Evolutionary conservation across 2,329 filamentous ascomycete genomes (phyloP), one percentile per base, ranked within the genome.

Genomic region (Botrytis medusae): DNA sequence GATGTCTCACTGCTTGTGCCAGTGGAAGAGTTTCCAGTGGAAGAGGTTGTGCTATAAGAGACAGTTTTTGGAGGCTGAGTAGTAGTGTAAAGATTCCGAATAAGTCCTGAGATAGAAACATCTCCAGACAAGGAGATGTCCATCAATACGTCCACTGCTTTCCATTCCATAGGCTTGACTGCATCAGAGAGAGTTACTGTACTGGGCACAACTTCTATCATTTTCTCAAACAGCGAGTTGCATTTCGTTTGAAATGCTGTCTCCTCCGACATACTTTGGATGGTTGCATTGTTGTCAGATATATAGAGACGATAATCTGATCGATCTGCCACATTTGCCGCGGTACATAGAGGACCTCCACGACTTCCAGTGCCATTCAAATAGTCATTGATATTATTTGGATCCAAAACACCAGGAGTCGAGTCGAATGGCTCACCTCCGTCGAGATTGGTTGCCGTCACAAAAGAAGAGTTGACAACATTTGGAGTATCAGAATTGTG

Each of bases 191-290:
- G 83, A 0, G 81, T 81, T 10, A 88, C 86, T 2, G 82, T 82
- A 4, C 79, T 78, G 2, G 88, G 88, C 0, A 90, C 87, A 2
- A 86, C 84, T 18, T 90, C 86, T 73, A 90, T 87, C 88, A 90
- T 87, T 77, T 86, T 87, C 78, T 88, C 85, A 51, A 90, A 81
- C 7, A 90, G 82, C 8, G 78, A 81, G 74, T 83, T 82, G 79
- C 88, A 90, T 34, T 83, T 82, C 40, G 78, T 81, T 40, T 81
- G 79, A 80, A 88, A 90, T 16, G 78, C 80, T 0, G 81, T 75
- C 0, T 83, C 77, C 57, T 85, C 82, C 6, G 83, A 78, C 81
- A 90, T 78, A 2, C 82, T 80, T 9, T 79, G 79, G 77, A 90
- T 84, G 4, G 88, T 90, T n/a, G 79, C 84, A 78, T 91, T 90